Conservation (phyloP, 139 green algal species). For the Pedinophyceae sp. region DNA sequence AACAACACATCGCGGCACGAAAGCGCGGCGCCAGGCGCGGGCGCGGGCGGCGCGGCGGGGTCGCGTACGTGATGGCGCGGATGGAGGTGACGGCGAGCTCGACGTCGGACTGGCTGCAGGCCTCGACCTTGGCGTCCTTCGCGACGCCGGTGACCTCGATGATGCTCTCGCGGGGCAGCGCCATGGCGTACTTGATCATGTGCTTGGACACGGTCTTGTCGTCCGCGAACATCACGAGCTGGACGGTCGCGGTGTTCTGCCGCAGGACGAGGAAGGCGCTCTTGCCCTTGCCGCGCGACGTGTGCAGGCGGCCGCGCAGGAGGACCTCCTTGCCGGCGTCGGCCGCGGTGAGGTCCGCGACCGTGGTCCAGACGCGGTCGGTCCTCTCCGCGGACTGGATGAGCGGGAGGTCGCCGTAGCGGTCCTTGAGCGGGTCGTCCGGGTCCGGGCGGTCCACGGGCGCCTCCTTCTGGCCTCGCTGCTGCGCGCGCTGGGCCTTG, state of each 20-base stretch:
- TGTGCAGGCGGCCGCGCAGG: conserved; percentile 66
- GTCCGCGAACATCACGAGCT: conserved; percentile 76
- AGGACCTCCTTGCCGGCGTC: conserved; percentile 45
- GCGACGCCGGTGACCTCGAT: conserved; percentile 69
- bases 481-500: not conserved
- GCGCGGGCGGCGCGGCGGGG: conserved; percentile 11
- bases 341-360: conserved; percentile 23
- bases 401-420: conserved; percentile 75
- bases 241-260: conserved; percentile 64
- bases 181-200: conserved; percentile 94
- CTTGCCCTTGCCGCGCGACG: conserved; percentile 87
- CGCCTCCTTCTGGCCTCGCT: conserved; percentile 43
- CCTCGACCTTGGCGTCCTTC: conserved; percentile 45
- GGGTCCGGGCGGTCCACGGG: conserved; percentile 41
- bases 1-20: no score
- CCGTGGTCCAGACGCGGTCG: conserved; percentile 31
- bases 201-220: conserved; percentile 67
- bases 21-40: not conserved
- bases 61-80: conserved; percentile 24
- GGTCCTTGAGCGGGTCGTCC: conserved; percentile 64
- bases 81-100: conserved; percentile 59
- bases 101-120: conserved; percentile 65
- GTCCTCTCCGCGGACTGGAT: conserved; percentile 51
- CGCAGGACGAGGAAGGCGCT: conserved; percentile 85
- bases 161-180: conserved; percentile 80